Conservation (phyloP, 176 grass and related monocot genomes). For the Alloteropsis semialata region DNA sequence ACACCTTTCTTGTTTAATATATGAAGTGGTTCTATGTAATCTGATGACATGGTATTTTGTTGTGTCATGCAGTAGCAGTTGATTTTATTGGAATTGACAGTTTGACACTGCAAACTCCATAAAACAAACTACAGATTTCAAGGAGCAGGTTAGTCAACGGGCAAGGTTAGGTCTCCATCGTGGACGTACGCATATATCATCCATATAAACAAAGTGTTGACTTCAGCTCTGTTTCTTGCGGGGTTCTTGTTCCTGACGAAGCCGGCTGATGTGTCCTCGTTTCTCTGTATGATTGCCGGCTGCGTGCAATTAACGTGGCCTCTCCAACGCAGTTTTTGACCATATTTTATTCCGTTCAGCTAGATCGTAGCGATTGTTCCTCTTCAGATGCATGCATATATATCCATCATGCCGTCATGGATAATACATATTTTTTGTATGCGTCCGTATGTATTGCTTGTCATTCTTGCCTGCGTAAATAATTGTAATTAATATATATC, state of each 20-base stretch:
- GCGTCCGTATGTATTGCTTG: not conserved
- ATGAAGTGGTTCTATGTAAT: not conserved
- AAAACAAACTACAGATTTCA: not conserved
- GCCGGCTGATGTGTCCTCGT: slow-evolving; percentile 28
- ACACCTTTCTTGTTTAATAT: not conserved
- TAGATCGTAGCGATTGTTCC: not conserved
- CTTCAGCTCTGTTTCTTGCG: not conserved
- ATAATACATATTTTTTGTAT: not conserved
- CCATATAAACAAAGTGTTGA: slow-evolving; percentile 15
- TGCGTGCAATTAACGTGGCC: slow-evolving; percentile 26
- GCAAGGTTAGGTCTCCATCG: slow-evolving; percentile 20
- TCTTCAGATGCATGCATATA: not conserved
- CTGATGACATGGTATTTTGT: not conserved
- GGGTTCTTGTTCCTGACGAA: not conserved
- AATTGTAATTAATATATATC: not conserved
- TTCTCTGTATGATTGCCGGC: slow-evolving; percentile 13
- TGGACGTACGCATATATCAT: slow-evolving; percentile 4
- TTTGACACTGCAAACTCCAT: not conserved
- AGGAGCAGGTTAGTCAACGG: slow-evolving; percentile 17
- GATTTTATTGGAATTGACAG: not conserved
- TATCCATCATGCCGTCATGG: not conserved
- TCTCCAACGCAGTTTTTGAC: not conserved
- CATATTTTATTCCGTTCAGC: not conserved
- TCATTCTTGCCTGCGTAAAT: not conserved
- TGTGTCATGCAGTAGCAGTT: not conserved